phyloP scores from a whole-genome alignment of 805 yeast genomes.

The Isabelozyma pseudorhagii region DNA sequence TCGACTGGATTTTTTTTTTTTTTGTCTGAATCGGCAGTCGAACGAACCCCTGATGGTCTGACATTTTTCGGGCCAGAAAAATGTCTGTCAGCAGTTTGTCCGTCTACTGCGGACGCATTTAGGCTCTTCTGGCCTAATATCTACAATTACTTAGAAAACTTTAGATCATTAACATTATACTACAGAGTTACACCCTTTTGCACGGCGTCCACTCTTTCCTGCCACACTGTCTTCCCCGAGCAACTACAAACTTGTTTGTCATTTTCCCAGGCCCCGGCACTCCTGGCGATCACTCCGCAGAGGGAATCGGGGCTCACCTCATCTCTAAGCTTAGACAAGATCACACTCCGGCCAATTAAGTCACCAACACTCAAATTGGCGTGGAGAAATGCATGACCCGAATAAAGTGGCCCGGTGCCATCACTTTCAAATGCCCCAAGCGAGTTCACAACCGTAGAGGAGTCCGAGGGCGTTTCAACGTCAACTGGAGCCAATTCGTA shows the following conservation, averaged over 20 bases:
- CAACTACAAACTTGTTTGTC: slow-evolving; percentile 91
- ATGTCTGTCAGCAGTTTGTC: no score
- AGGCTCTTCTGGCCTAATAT: background rate
- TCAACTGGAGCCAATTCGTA: slow-evolving; percentile 43
- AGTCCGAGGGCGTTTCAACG: slow-evolving; percentile 21
- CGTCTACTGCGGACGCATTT: no score
- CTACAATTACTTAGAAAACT: background rate
- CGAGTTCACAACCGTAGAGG: slow-evolving; percentile 27
- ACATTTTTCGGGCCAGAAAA: no score
- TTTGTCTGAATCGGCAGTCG: background rate
- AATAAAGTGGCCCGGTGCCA: slow-evolving; percentile 9
- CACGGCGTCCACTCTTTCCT: slow-evolving; percentile 80
- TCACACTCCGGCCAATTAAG: slow-evolving; percentile 68
- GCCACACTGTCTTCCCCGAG: slow-evolving; percentile 95
- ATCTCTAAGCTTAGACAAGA: slow-evolving; percentile 41
- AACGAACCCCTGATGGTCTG: background rate
- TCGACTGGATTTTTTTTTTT: background rate
- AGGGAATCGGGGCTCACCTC: slow-evolving; percentile 44
- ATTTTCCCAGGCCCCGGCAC: slow-evolving; percentile 98
- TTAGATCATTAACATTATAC: background rate
- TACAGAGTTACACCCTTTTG: slow-evolving; percentile 47
- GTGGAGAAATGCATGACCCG: slow-evolving; percentile 37
- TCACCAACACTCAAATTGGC: slow-evolving; percentile 51
- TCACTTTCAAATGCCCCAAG: slow-evolving; percentile 28
- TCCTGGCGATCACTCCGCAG: slow-evolving; percentile 89